phyloP scores from a whole-genome alignment of 805 yeast genomes.

The Candida gorgasii region DNA sequence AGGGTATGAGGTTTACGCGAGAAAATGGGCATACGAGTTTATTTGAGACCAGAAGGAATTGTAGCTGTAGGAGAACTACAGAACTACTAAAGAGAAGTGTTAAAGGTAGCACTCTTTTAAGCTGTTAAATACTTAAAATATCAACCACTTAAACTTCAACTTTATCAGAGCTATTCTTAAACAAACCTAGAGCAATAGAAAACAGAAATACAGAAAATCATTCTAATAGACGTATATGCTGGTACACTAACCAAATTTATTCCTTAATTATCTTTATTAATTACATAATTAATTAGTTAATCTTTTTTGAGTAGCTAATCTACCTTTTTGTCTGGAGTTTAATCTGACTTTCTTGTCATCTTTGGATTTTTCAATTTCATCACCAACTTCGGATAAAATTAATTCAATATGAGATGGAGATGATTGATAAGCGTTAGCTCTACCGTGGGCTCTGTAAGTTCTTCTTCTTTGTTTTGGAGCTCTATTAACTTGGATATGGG shows the following conservation, averaged over 20 bases:
- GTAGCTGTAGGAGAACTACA: too few species aligned
- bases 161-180: neutral
- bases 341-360: slow-evolving; percentile 69
- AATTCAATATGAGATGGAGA: slow-evolving; percentile 99
- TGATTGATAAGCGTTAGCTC: slow-evolving; percentile 99
- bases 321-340: slow-evolving; percentile 90
- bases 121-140: too few species aligned
- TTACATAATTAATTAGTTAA: slow-evolving; percentile 42
- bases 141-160: too few species aligned
- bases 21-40: neutral
- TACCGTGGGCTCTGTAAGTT: slow-evolving; percentile 99
- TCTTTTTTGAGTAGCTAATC: slow-evolving; percentile 86
- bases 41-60: slow-evolving; percentile 1
- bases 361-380: slow-evolving; percentile 88
- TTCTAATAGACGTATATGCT: slow-evolving; percentile 1
- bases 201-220: neutral
- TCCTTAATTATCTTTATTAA: slow-evolving; percentile 1
- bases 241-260: neutral
- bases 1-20: neutral
- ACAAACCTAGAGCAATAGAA: too few species aligned
- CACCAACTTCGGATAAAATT: slow-evolving; percentile 92
- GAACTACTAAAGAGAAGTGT: too few species aligned
- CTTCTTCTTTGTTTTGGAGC: slow-evolving; percentile 99
- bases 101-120: too few species aligned
- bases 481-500: slow-evolving; percentile 99